Evolutionary conservation across 1,284 basidiomycete species (phyloP).

Genomic region (Ustilago shanxiensis): DNA sequence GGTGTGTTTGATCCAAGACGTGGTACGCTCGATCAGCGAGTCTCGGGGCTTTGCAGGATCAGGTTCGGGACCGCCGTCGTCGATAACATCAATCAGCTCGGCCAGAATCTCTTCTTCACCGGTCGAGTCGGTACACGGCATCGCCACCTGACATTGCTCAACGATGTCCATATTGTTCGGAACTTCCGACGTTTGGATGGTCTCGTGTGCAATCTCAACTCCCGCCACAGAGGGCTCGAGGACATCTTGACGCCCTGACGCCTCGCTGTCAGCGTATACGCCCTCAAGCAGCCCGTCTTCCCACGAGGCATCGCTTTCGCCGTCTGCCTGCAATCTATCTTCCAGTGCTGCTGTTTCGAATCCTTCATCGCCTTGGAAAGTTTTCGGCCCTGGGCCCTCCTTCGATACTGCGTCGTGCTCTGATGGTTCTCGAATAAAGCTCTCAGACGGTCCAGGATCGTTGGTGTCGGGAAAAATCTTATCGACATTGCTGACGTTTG

Average conservation of each 20-base stretch:
- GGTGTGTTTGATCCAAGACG: slow-evolving; percentile 32
- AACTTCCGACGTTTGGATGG: neutral
- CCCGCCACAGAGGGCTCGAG: neutral
- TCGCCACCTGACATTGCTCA: neutral
- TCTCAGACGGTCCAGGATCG: neutral
- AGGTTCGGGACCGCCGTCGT: neutral
- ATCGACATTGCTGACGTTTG: too few relatives aligned
- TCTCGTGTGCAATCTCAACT: neutral
- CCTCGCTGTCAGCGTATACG: neutral
- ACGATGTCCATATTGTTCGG: neutral
- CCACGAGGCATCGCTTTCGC: slow-evolving; percentile 1
- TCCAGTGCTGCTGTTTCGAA: neutral
- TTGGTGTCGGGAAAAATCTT: too few relatives aligned
- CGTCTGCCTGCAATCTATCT: neutral
- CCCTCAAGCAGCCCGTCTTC: neutral
- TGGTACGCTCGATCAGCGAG: slow-evolving; percentile 21
- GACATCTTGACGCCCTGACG: neutral
- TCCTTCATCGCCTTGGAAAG: neutral
- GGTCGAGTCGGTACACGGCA: neutral
- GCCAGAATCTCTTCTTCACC: slow-evolving; percentile 1
- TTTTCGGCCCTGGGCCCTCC: neutral
- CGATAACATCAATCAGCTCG: slow-evolving; percentile 4
- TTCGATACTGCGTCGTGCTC: neutral
- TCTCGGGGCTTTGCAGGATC: slow-evolving; percentile 1
- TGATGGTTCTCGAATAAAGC: neutral